Conservation (phyloP, 305 asterid species). For the Lippia alba region DNA sequence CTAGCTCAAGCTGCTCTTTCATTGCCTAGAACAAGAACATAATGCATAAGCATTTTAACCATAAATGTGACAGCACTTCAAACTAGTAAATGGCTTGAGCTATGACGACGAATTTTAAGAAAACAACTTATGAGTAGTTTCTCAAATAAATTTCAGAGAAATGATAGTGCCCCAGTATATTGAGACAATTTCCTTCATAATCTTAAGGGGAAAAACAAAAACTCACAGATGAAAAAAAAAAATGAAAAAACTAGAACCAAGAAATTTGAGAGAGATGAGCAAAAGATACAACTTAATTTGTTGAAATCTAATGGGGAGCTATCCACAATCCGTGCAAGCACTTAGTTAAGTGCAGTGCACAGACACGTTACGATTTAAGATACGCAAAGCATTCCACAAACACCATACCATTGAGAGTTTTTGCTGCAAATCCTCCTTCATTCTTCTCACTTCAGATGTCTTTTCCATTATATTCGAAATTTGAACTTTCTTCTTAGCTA, state of each 20-base stretch:
- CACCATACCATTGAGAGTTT: conserved; percentile 64
- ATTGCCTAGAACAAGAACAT: conserved; percentile 59
- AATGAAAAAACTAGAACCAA: conserved; percentile 10
- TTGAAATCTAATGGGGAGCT: conserved; percentile 23
- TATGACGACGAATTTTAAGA: neutral
- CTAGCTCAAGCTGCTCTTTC: conserved; percentile 66
- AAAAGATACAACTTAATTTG: conserved; percentile 9
- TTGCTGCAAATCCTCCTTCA: conserved; percentile 67
- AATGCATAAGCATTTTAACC: conserved; percentile 30
- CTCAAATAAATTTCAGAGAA: conserved; percentile 8
- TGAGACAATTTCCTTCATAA: neutral
- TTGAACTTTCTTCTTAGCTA: conserved; percentile 64
- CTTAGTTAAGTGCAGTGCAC: conserved; percentile 11
- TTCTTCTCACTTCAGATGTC: conserved; percentile 76
- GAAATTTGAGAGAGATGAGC: conserved; percentile 10
- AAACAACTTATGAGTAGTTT: conserved; percentile 24
- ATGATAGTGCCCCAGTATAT: conserved; percentile 10
- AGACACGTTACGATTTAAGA: conserved; percentile 16
- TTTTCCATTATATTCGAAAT: conserved; percentile 64
- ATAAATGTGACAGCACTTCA: conserved; percentile 10
- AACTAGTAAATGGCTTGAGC: conserved; percentile 24
- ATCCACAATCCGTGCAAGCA: neutral
- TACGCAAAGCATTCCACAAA: conserved; percentile 21
- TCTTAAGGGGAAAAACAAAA: conserved; percentile 10
- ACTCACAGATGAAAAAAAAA: conserved; percentile 26